These are phyloP conservation scores for Solidago caesia DNA, from an alignment of 129 eudicot species.

Conservation along the genomic window DNA sequence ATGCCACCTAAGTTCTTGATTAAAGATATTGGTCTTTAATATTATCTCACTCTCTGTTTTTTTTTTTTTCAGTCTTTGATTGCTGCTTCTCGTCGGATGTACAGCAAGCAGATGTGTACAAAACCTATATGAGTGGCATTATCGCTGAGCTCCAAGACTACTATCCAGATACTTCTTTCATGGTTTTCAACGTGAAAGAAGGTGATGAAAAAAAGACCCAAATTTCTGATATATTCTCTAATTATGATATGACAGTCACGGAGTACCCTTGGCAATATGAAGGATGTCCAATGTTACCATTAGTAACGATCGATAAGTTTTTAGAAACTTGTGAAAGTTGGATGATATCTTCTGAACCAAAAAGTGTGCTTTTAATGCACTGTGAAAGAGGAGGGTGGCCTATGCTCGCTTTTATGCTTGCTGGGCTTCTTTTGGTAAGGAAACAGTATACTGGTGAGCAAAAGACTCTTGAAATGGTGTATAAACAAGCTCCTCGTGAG, in stretches of 20 bases:
- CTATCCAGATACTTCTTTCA: conserved; percentile 49
- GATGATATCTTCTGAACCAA: conserved; percentile 43
- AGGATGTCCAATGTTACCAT: conserved; percentile 58
- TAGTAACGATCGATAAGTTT: conserved; percentile 50
- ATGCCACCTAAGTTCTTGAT: background rate
- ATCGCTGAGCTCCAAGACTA: conserved; percentile 55
- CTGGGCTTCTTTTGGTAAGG: conserved; percentile 49
- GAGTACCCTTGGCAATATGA: conserved; percentile 64
- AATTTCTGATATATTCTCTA: conserved; percentile 41
- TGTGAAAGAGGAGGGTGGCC: conserved; percentile 72
- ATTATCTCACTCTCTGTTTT: background rate
- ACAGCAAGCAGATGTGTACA: conserved; percentile 50
- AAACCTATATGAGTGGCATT: conserved; percentile 47
- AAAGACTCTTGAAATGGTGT: conserved; percentile 57
- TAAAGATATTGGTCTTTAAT: conserved; percentile 1
- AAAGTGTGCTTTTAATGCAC: conserved; percentile 56
- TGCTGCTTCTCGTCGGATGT: conserved; percentile 57
- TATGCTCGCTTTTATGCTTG: conserved; percentile 58
- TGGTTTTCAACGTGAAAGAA: conserved; percentile 57
- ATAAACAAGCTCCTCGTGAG: conserved; percentile 68
- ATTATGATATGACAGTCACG: conserved; percentile 48
- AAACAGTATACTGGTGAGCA: conserved; percentile 53
- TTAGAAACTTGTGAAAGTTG: conserved; percentile 55
- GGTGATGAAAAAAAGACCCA: conserved; percentile 39
- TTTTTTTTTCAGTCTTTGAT: conserved; percentile 51